These are phyloP conservation scores for Termitomyces sp. DNA, from an alignment of 768 basidiomycete species.

Conservation along the genomic window DNA sequence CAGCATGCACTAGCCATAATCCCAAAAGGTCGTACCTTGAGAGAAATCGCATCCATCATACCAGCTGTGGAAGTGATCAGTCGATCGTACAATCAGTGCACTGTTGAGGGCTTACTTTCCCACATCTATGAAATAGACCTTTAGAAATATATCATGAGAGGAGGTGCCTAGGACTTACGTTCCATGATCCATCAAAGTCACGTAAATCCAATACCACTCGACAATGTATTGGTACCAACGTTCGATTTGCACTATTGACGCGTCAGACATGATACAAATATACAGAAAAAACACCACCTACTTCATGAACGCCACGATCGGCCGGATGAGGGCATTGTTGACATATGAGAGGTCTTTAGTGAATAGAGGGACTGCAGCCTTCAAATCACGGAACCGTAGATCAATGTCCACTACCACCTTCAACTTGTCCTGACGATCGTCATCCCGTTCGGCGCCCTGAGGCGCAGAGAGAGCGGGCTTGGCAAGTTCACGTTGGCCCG, in stretches of 20 bases:
- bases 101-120: slow-evolving; percentile 63
- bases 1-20: not conserved
- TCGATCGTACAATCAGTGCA: not conserved
- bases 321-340: slow-evolving; percentile 89
- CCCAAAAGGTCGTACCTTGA: slow-evolving; percentile 52
- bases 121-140: slow-evolving; percentile 60
- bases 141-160: slow-evolving; percentile 17
- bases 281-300: slow-evolving; percentile 37
- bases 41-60: slow-evolving; percentile 85
- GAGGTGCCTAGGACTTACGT: slow-evolving; percentile 49
- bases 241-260: slow-evolving; percentile 77
- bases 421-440: slow-evolving; percentile 35
- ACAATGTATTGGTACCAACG: slow-evolving; percentile 92
- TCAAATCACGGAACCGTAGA: slow-evolving; percentile 90
- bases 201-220: slow-evolving; percentile 77
- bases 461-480: slow-evolving; percentile 85
- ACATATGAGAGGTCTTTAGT: slow-evolving; percentile 85
- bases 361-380: slow-evolving; percentile 93
- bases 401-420: slow-evolving; percentile 88
- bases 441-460: slow-evolving; percentile 34
- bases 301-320: slow-evolving; percentile 99
- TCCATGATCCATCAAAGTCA: slow-evolving; percentile 97
- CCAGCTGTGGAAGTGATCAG: slow-evolving; percentile 57
- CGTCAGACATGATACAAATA: slow-evolving; percentile 2
- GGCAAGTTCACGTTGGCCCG: slow-evolving; percentile 83